A percentile compares a stretch with the other conserved stretches of the same genome.
These are phyloP conservation scores for Crithidia sp. DNA, from an alignment of 208 protist species.

Conservation along the genomic window DNA sequence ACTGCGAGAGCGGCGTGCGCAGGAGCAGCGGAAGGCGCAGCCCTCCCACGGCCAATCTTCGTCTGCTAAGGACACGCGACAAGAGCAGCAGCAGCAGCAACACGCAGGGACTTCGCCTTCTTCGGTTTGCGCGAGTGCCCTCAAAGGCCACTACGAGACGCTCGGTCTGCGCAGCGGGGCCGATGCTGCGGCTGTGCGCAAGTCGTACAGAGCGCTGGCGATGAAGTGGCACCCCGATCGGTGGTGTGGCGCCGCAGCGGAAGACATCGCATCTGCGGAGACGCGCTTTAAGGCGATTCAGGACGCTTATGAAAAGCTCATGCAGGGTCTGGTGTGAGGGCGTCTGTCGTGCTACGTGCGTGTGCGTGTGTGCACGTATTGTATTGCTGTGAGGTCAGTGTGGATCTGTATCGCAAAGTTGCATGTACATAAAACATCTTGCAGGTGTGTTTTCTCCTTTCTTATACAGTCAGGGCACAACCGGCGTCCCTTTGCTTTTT, in stretches of 20 bases:
- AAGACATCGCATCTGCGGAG: conserved; percentile 50
- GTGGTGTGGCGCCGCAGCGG: conserved; percentile 50
- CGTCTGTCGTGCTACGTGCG: background rate
- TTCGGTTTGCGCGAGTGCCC: background rate
- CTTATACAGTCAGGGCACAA: too few relatives aligned
- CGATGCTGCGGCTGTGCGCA: conserved; percentile 18
- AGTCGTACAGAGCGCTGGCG: conserved; percentile 62
- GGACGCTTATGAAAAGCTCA: conserved; percentile 70
- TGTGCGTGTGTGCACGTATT: background rate
- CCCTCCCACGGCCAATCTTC: background rate
- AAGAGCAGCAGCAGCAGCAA: conserved; percentile 16
- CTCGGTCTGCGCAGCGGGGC: conserved; percentile 15
- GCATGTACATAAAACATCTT: background rate
- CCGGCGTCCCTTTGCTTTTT: too few relatives aligned
- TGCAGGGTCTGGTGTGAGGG: conserved; percentile 30
- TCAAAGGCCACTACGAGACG: conserved; percentile 25
- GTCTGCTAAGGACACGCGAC: background rate
- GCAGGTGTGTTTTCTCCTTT: background rate
- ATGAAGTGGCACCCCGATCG: conserved; percentile 82
- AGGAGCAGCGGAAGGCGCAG: conserved; percentile 21
- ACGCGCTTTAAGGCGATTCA: conserved; percentile 69
- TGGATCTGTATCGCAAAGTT: too few relatives aligned
- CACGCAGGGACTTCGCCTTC: background rate
- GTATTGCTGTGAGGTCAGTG: background rate
- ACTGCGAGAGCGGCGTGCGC: conserved; percentile 26